Percentiles rank a stretch among this genome's conserved stretches.
phyloP scores from a whole-genome alignment of 164 flowering plant genomes.

The Magnolia changhungtana region DNA sequence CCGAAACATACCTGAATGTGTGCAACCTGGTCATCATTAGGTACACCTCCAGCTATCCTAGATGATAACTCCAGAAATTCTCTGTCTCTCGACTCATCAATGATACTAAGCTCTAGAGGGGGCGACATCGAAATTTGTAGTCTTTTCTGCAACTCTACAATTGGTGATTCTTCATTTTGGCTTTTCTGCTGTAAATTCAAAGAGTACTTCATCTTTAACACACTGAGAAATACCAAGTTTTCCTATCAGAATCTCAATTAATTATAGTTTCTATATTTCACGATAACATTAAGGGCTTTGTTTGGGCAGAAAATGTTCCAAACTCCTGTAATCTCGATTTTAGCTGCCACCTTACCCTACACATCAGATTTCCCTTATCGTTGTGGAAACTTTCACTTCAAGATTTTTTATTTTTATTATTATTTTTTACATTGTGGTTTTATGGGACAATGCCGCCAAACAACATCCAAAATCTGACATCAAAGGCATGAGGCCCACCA shows the following conservation, averaged over 20 bases:
- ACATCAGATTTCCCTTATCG: too few relatives aligned
- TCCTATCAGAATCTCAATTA: neutral
- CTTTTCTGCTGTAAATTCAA: constrained; percentile 45
- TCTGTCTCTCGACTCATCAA: constrained; percentile 66
- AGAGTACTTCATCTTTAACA: neutral
- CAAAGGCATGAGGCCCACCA: neutral
- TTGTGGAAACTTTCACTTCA: too few relatives aligned
- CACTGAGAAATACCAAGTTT: neutral
- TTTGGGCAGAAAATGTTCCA: neutral
- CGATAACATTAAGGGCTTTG: neutral
- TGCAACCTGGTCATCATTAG: constrained; percentile 22
- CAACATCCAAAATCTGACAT: neutral
- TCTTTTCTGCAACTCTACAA: constrained; percentile 57
- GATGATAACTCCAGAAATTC: constrained; percentile 71
- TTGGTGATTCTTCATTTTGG: constrained; percentile 41
- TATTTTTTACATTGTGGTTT: too few relatives aligned
- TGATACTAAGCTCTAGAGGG: constrained; percentile 38
- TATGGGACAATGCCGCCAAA: neutral
- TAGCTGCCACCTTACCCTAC: too few relatives aligned
- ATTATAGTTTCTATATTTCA: neutral
- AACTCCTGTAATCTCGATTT: too few relatives aligned
- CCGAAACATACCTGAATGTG: constrained; percentile 19
- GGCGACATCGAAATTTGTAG: constrained; percentile 44
- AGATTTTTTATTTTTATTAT: too few relatives aligned
- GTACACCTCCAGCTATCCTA: constrained; percentile 31